Conservation (phyloP, 768 basidiomycete genomes). For the Dioszegia crocea region DNA sequence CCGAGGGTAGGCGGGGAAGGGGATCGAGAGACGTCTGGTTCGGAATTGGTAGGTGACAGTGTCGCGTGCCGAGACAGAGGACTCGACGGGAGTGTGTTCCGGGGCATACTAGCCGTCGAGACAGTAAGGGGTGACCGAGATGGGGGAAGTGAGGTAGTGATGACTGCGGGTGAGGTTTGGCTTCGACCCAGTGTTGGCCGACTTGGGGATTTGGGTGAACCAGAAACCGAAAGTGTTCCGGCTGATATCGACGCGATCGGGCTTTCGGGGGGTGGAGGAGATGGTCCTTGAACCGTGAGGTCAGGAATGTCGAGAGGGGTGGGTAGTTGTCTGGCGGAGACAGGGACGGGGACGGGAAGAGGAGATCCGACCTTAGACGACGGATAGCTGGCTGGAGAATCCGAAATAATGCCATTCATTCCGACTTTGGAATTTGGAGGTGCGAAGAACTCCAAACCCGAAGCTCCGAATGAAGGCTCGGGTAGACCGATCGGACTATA, state of each 20-base stretch:
- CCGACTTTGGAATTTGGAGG: background rate
- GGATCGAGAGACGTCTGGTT: constrained; percentile 3
- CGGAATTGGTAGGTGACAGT: constrained; percentile 3
- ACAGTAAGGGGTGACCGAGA: background rate
- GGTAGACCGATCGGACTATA: background rate
- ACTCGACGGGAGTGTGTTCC: background rate
- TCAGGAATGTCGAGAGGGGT: constrained; percentile 6
- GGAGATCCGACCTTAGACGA: background rate
- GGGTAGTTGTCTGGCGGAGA: background rate
- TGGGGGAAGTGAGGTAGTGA: background rate
- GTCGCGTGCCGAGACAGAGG: background rate
- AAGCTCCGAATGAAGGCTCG: background rate
- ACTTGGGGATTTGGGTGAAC: too few species aligned
- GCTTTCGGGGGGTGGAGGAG: constrained; percentile 3
- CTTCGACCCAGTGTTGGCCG: background rate
- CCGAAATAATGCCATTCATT: background rate
- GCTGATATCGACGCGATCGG: constrained; percentile 12
- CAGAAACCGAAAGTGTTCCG: background rate
- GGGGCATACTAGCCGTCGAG: too few species aligned
- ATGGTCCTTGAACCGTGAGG: constrained; percentile 7
- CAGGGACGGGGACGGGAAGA: background rate
- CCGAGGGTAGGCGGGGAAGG: constrained; percentile 13
- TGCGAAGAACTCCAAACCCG: background rate
- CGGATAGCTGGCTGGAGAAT: background rate
- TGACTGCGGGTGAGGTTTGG: constrained; percentile 4